phyloP scores from a whole-genome alignment of 2,329 filamentous ascomycete species.

The Polytolypa hystricis region DNA sequence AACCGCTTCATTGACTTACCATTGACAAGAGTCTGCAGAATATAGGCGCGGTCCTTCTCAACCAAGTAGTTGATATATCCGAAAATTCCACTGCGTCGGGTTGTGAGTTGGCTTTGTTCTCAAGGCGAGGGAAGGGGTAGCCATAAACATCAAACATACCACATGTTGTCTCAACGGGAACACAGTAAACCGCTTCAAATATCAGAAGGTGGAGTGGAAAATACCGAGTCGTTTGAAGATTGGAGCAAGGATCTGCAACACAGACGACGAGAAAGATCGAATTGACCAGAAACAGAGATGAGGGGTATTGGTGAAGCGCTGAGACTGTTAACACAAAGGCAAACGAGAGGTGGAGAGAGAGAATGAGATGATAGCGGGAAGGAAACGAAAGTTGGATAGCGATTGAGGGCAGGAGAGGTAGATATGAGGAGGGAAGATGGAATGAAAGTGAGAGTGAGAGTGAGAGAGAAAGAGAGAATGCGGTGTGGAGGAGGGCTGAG shows the following conservation, averaged over 20 bases:
- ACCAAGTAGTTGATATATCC: conserved; percentile 99
- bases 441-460: neutral
- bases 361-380: neutral
- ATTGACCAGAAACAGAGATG: neutral
- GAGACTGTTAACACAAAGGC: neutral
- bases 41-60: conserved; percentile 95
- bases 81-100: conserved; percentile 68
- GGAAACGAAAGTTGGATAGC: neutral
- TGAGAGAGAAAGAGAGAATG: neutral
- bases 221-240: neutral
- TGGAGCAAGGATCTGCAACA: neutral
- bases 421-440: neutral
- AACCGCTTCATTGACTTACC: no score
- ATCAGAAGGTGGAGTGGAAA: neutral
- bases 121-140: neutral
- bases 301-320: neutral
- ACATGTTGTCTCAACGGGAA: conserved; percentile 2
- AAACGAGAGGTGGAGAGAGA: neutral
- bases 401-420: neutral
- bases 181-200: neutral
- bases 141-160: neutral
- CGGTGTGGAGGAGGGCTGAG: neutral
- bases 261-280: neutral
- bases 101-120: conserved; percentile 24
- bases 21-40: conserved; percentile 92